These are phyloP conservation scores for Podospora comata DNA, from an alignment of 495 filamentous ascomycete species.

Conservation along the genomic window DNA sequence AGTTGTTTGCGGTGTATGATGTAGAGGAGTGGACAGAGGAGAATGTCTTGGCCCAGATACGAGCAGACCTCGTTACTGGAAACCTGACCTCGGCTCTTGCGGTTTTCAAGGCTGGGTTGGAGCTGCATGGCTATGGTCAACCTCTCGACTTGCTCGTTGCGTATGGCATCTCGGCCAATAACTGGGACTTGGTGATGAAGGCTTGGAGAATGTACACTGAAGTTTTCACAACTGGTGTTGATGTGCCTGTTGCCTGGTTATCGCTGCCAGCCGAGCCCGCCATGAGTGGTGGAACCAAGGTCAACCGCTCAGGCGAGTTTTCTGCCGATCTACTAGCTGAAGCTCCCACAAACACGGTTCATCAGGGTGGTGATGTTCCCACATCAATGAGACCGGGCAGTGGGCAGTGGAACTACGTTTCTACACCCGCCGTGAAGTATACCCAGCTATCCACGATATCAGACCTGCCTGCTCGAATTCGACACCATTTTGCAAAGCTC, in stretches of 20 bases:
- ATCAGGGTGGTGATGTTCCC: background rate
- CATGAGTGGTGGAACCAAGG: background rate
- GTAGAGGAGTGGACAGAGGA: slow-evolving; percentile 28
- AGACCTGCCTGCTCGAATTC: background rate
- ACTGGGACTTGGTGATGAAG: slow-evolving; percentile 27
- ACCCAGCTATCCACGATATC: background rate
- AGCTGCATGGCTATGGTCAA: slow-evolving; percentile 16
- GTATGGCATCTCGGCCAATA: slow-evolving; percentile 22
- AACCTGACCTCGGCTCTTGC: slow-evolving; percentile 22
- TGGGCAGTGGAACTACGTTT: background rate
- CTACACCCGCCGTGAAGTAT: background rate
- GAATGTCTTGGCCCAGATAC: slow-evolving; percentile 24
- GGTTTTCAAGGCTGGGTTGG: slow-evolving; percentile 23
- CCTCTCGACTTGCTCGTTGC: slow-evolving; percentile 27
- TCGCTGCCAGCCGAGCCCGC: background rate
- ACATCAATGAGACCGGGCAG: background rate
- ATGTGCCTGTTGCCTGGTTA: background rate
- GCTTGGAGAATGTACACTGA: slow-evolving; percentile 14
- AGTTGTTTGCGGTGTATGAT: slow-evolving; percentile 22
- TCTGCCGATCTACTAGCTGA: background rate
- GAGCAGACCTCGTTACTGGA: slow-evolving; percentile 23
- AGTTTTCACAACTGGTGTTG: background rate
- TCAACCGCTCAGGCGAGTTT: background rate
- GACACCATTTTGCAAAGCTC: background rate
- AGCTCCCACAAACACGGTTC: background rate